Base-by-base conservation (phyloP, 345 rosid species). In the Eutrema yunnanense region DNA sequence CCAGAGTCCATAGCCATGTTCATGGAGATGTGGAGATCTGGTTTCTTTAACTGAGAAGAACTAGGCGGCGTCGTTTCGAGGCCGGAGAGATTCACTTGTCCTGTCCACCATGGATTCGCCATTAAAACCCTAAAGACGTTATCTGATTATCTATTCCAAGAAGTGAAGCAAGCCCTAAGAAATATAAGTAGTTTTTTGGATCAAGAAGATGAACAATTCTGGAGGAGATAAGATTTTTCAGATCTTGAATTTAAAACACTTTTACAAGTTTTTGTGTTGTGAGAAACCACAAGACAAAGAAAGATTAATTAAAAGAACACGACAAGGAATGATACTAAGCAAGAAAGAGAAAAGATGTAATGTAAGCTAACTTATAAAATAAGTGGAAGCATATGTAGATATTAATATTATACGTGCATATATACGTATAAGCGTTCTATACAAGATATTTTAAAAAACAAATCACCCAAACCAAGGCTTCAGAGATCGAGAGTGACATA, bases 91-190 rank as follows among this genome's bases (percentile, higher is more conserved):
- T 85, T 86, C 67, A 85, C 82, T 69, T 85, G 89, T 44, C 85
- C 89, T 8, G 87, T 71, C 92, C 92, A 87, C 92, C 90, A 84
- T 65, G 69, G 93, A 73, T 87, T 90, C 46, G 96, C 92, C 96
- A 90, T 86, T 69, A 65, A 29, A 55, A 53, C 67, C 68, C 69
- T 63, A 16, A 37, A 47, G 65, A 68, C 2, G 14, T 38, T 29
- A 29, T 27, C 54, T 67, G 73, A 50, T 7, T 51, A 40, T 38
- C 22, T 19, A 19, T 16, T 44, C 9, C 22, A 26, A 73, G 38
- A 67, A 67, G 47, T 41, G 50, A 57, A 56, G 66, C 72, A 57
- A 56, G 66, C 67, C 72, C 34, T 71, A 29, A 48, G 50, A 52
- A 62, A 44, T 41, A 40, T 26, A 53, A 54, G 32, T 62, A 29